Evolutionary conservation across 257 asterid species (phyloP).

Genomic region (Penstemon davidsonii): DNA sequence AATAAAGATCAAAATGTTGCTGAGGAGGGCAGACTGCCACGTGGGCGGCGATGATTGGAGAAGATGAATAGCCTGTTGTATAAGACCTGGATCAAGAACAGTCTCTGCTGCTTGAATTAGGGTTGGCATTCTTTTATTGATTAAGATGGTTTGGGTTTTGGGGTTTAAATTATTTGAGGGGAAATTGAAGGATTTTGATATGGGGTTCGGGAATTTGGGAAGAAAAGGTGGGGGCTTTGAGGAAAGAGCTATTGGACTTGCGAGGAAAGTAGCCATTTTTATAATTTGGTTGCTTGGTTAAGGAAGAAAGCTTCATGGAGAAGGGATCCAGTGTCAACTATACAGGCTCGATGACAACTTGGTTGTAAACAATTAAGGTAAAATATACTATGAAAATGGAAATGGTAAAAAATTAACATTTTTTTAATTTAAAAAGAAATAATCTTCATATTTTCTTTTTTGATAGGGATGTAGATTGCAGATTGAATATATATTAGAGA

Average conservation of each 20-base stretch:
- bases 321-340: background rate
- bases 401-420: too few species aligned
- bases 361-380: too few species aligned
- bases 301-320: conserved; percentile 19
- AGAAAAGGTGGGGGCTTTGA: conserved; percentile 20
- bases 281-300: conserved; percentile 15
- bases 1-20: conserved; percentile 56
- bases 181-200: conserved; percentile 22
- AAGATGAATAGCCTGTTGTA: conserved; percentile 56
- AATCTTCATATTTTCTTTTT: too few species aligned
- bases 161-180: conserved; percentile 31
- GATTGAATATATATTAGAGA: too few species aligned
- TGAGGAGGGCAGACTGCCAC: conserved; percentile 74
- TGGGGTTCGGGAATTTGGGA: background rate
- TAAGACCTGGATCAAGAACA: conserved; percentile 53
- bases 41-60: conserved; percentile 73
- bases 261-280: conserved; percentile 39
- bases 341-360: background rate
- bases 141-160: conserved; percentile 17
- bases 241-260: conserved; percentile 28
- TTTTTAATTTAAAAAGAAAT: too few species aligned
- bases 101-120: conserved; percentile 44
- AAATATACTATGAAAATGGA: too few species aligned
- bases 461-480: too few species aligned
- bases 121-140: conserved; percentile 30